A percentile compares a stretch with the other conserved stretches of the same genome.
Evolutionary conservation across 1,284 basidiomycete genomes (phyloP).

Genomic region (Leccinum solheimii): DNA sequence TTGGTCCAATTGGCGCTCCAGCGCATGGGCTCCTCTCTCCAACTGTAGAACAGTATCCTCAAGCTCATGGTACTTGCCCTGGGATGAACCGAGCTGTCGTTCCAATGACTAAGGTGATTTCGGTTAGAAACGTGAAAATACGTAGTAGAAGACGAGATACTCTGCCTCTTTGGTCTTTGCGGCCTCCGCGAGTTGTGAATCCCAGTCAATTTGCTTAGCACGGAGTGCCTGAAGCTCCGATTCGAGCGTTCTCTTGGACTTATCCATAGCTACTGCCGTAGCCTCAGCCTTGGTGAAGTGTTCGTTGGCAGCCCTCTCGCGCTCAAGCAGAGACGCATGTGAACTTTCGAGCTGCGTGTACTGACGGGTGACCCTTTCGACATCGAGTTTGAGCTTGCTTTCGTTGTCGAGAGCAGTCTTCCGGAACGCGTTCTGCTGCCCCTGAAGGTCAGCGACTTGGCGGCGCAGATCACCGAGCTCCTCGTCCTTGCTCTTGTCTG

Average conservation of each 20-base stretch:
- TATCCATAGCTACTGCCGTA: slow-evolving; percentile 65
- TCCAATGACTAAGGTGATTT: slow-evolving; percentile 48
- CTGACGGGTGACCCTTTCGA: slow-evolving; percentile 61
- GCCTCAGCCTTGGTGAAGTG: slow-evolving; percentile 55
- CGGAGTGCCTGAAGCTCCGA: slow-evolving; percentile 74
- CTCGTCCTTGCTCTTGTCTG: slow-evolving; percentile 84
- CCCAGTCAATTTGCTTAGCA: slow-evolving; percentile 71
- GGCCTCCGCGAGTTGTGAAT: slow-evolving; percentile 64
- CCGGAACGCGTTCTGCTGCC: slow-evolving; percentile 61
- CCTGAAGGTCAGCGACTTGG: slow-evolving; percentile 61
- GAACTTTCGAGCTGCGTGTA: slow-evolving; percentile 56
- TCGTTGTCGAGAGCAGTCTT: slow-evolving; percentile 59
- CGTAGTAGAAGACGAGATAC: slow-evolving; percentile 4
- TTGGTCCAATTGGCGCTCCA: slow-evolving; percentile 71
- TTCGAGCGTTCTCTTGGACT: slow-evolving; percentile 67
- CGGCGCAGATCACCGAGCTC: slow-evolving; percentile 80
- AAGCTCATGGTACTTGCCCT: slow-evolving; percentile 78
- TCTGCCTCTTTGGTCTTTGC: slow-evolving; percentile 71
- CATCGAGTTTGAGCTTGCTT: slow-evolving; percentile 67
- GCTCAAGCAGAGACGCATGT: slow-evolving; percentile 64
- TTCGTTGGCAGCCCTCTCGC: slow-evolving; percentile 53
- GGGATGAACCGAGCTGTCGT: slow-evolving; percentile 70
- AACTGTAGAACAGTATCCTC: slow-evolving; percentile 86
- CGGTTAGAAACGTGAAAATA: not conserved
- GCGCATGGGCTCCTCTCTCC: slow-evolving; percentile 78